A percentile compares a stretch with the other conserved stretches of the same genome.
Conservation (phyloP, 2,329 filamentous ascomycete genomes). For the Orbilia blumenaviensis region DNA sequence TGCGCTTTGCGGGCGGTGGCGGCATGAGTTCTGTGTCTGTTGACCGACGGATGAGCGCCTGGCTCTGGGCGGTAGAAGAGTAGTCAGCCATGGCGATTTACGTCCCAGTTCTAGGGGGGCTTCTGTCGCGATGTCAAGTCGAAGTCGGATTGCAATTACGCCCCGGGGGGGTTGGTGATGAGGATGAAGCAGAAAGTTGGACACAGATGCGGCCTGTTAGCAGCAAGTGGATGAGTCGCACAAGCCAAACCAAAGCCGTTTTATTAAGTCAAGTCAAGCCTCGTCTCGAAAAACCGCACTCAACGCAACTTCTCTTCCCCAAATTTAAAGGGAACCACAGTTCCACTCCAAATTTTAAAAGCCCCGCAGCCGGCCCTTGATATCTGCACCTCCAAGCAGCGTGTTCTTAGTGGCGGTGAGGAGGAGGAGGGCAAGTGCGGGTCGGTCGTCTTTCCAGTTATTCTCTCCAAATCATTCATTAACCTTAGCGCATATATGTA, state of each 20-base stretch:
- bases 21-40: slow-evolving; percentile 78
- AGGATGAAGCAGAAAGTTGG: not conserved
- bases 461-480: too few relatives aligned
- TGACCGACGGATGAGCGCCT: slow-evolving; percentile 73
- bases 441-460: too few relatives aligned
- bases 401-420: too few relatives aligned
- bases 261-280: too few relatives aligned
- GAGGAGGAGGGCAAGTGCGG: too few relatives aligned
- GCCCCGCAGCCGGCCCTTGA: too few relatives aligned
- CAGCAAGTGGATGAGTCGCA: slow-evolving; percentile 27
- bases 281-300: slow-evolving; percentile 35
- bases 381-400: too few relatives aligned
- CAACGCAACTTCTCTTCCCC: slow-evolving; percentile 10
- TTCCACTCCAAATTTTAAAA: too few relatives aligned
- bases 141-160: not conserved
- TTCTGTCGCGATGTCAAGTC: not conserved
- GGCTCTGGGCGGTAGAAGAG: slow-evolving; percentile 32
- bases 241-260: too few relatives aligned
- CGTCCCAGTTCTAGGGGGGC: not conserved
- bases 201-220: not conserved
- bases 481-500: too few relatives aligned
- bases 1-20: slow-evolving; percentile 83
- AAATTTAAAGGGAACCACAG: too few relatives aligned
- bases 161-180: not conserved
- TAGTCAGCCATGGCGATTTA: slow-evolving; percentile 46